Evolutionary conservation across 768 basidiomycete species (phyloP).

Genomic region (Termitomyces titanicus): DNA sequence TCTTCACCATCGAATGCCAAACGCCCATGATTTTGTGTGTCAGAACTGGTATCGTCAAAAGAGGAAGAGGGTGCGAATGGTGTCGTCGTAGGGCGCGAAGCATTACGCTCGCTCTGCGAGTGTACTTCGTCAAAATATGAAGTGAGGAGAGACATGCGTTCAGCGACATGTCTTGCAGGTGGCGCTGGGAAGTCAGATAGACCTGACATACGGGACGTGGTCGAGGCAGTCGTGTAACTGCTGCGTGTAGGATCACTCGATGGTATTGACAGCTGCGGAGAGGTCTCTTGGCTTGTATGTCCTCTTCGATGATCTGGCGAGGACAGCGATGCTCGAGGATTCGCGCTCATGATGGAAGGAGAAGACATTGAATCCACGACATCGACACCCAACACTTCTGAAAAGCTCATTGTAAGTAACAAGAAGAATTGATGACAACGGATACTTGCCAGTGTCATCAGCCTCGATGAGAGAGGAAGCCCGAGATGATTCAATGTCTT

Average conservation of each 20-base stretch:
- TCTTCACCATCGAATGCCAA: slow-evolving; percentile 18
- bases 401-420: slow-evolving; percentile 2
- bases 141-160: slow-evolving; percentile 39
- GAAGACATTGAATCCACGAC: slow-evolving; percentile 47
- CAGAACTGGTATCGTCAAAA: neutral
- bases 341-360: slow-evolving; percentile 38
- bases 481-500: slow-evolving; percentile 44
- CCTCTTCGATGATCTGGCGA: slow-evolving; percentile 13
- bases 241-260: slow-evolving; percentile 33
- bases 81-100: slow-evolving; percentile 5
- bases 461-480: slow-evolving; percentile 36
- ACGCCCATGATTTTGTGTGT: too few species aligned
- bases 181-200: slow-evolving; percentile 73
- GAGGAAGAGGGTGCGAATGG: slow-evolving; percentile 6
- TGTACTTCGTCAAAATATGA: slow-evolving; percentile 37
- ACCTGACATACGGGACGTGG: slow-evolving; percentile 60
- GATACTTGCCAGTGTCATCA: slow-evolving; percentile 34
- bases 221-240: slow-evolving; percentile 64
- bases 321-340: slow-evolving; percentile 37
- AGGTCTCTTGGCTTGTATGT: neutral
- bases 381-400: slow-evolving; percentile 49
- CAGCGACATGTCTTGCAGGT: slow-evolving; percentile 32
- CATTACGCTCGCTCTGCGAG: slow-evolving; percentile 12
- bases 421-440: neutral
- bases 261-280: slow-evolving; percentile 24